Evolutionary conservation across 768 basidiomycete species (phyloP).

Genomic region (Suillus lakei): DNA sequence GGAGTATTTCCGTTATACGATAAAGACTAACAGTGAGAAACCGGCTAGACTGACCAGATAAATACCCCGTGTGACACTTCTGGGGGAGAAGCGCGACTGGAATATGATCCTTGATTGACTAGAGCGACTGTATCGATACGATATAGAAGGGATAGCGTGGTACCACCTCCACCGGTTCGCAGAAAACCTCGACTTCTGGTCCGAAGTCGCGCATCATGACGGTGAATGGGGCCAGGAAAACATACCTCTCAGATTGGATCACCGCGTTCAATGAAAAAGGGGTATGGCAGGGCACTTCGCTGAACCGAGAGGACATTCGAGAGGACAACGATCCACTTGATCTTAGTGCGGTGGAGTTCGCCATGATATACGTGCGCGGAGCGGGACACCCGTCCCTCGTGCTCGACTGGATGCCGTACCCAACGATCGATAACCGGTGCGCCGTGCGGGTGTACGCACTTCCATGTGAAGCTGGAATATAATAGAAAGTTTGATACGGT

Average conservation of each 20-base stretch:
- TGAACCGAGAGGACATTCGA: conserved; percentile 29
- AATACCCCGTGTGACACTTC: conserved; percentile 49
- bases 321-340: conserved; percentile 32
- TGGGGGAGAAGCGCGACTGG: conserved; percentile 47
- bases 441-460: conserved; percentile 32
- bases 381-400: conserved; percentile 24
- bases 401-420: conserved; percentile 34
- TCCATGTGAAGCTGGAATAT: conserved; percentile 35
- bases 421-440: conserved; percentile 30
- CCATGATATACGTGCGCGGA: conserved; percentile 29
- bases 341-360: conserved; percentile 29
- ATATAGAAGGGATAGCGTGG: conserved; percentile 42
- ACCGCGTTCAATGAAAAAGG: conserved; percentile 41
- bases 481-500: conserved; percentile 30
- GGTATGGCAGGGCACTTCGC: conserved; percentile 36
- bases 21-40: not conserved
- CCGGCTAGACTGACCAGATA: conserved; percentile 38
- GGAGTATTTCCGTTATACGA: conserved; percentile 42
- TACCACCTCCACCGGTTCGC: conserved; percentile 43
- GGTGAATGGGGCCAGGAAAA: conserved; percentile 25
- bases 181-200: conserved; percentile 43
- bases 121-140: conserved; percentile 44
- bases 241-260: conserved; percentile 43
- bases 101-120: conserved; percentile 39
- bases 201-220: conserved; percentile 32